These are phyloP conservation scores for Somion occarium DNA, from an alignment of 1,284 basidiomycete species.

Conservation along the genomic window DNA sequence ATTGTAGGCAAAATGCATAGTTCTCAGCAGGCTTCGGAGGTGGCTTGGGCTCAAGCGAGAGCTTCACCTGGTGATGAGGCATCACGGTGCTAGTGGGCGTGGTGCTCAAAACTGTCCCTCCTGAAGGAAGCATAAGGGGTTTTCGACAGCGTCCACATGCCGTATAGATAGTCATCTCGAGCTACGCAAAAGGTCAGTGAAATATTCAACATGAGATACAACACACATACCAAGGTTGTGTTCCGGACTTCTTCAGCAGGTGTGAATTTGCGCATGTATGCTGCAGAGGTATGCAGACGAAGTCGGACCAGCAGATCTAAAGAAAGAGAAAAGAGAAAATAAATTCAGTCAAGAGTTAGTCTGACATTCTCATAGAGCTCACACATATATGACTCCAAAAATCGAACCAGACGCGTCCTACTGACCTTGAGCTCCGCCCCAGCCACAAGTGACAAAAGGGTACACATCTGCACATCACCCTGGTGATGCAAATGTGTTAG, in stretches of 20 bases:
- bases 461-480: slow-evolving; percentile 77
- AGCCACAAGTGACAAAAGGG: slow-evolving; percentile 59
- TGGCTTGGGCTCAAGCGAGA: background rate
- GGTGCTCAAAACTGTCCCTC: slow-evolving; percentile 17
- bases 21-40: slow-evolving; percentile 27
- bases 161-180: slow-evolving; percentile 65
- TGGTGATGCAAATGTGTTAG: slow-evolving; percentile 23
- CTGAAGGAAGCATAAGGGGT: slow-evolving; percentile 41
- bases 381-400: slow-evolving; percentile 73
- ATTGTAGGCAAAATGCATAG: slow-evolving; percentile 45
- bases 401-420: slow-evolving; percentile 39
- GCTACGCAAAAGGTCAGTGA: slow-evolving; percentile 29
- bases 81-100: slow-evolving; percentile 23
- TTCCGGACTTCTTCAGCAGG: slow-evolving; percentile 43
- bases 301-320: slow-evolving; percentile 61
- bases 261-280: slow-evolving; percentile 66
- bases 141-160: slow-evolving; percentile 64
- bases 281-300: slow-evolving; percentile 57
- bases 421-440: slow-evolving; percentile 48
- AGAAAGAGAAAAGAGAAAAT: too few species aligned
- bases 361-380: too few species aligned
- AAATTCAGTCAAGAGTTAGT: too few species aligned
- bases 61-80: background rate
- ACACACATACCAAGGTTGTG: slow-evolving; percentile 46
- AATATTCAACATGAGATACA: too few species aligned